Percentiles rank a stretch among this genome's conserved stretches.
These are phyloP conservation scores for Volvox carteri DNA, from an alignment of 163 green algal species.

Conservation along the genomic window DNA sequence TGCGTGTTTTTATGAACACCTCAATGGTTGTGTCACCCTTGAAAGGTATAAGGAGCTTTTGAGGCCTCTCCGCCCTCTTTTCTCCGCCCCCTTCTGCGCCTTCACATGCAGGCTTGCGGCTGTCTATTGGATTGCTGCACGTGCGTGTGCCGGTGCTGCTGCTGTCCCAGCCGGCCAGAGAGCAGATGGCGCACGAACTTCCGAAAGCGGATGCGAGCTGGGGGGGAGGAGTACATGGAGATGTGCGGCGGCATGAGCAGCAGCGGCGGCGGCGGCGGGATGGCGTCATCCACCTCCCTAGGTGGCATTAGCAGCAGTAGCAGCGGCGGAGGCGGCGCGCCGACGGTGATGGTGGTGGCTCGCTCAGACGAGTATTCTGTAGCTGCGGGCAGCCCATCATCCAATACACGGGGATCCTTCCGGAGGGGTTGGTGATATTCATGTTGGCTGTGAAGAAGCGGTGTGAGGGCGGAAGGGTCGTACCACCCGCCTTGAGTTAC, in stretches of 20 bases:
- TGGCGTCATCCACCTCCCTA: background rate
- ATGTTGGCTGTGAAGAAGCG: too few relatives aligned
- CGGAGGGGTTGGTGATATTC: background rate
- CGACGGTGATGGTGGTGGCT: constrained; percentile 12
- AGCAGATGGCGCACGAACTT: constrained; percentile 1
- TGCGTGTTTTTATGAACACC: too few relatives aligned
- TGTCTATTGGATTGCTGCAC: constrained; percentile 21
- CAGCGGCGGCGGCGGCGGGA: background rate
- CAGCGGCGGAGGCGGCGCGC: background rate
- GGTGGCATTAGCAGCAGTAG: background rate
- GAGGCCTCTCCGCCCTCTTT: too few relatives aligned
- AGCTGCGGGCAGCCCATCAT: background rate
- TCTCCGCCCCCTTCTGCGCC: too few relatives aligned
- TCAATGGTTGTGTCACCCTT: too few relatives aligned
- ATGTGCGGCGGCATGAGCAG: background rate
- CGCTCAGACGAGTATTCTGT: background rate
- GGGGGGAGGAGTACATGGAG: constrained; percentile 44
- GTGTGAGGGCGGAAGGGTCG: too few relatives aligned
- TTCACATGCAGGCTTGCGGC: constrained; percentile 28
- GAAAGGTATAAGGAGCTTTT: too few relatives aligned
- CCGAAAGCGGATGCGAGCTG: background rate
- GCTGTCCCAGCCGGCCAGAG: constrained; percentile 39
- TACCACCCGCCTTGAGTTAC: too few relatives aligned
- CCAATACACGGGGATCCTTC: background rate
- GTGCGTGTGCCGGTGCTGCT: constrained; percentile 43